These are phyloP conservation scores for Penicillium coprophilum DNA, from an alignment of 495 filamentous ascomycete genomes.

Conservation along the genomic window DNA sequence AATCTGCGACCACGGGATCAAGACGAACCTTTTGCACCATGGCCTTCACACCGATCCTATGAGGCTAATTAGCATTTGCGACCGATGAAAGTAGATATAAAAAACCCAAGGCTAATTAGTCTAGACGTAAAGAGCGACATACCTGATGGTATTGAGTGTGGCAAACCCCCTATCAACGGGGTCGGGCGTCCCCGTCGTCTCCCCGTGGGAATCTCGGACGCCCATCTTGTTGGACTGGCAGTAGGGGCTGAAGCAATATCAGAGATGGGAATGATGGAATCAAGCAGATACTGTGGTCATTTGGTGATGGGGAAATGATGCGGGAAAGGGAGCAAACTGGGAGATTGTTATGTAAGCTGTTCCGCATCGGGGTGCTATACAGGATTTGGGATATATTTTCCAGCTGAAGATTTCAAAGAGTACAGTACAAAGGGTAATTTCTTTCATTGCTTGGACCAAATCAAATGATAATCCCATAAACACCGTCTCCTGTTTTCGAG, in stretches of 20 bases:
- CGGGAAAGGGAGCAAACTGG: conserved; percentile 11
- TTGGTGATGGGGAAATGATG: conserved; percentile 2
- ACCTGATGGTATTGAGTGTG: conserved; percentile 75
- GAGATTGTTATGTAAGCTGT: conserved; percentile 1
- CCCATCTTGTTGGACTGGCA: conserved; percentile 38
- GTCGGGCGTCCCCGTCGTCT: conserved; percentile 56
- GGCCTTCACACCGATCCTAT: conserved; percentile 71
- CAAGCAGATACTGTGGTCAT: conserved; percentile 26
- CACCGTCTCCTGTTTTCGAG: neutral
- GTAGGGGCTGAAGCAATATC: neutral
- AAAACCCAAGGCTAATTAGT: conserved; percentile 6
- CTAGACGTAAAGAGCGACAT: conserved; percentile 25
- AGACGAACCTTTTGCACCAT: conserved; percentile 64
- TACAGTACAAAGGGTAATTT: neutral
- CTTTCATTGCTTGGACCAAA: neutral
- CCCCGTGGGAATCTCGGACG: conserved; percentile 47
- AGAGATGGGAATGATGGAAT: conserved; percentile 29
- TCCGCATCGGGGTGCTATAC: conserved; percentile 8
- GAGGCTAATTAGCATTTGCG: conserved; percentile 42
- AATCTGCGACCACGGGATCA: conserved; percentile 15
- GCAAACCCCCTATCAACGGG: conserved; percentile 75
- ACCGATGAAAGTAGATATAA: conserved; percentile 39
- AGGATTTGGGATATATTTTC: neutral
- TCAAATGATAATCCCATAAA: neutral
- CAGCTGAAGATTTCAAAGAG: neutral